phyloP scores from a whole-genome alignment of 2,329 filamentous ascomycete genomes.

The Aphanocladium album region DNA sequence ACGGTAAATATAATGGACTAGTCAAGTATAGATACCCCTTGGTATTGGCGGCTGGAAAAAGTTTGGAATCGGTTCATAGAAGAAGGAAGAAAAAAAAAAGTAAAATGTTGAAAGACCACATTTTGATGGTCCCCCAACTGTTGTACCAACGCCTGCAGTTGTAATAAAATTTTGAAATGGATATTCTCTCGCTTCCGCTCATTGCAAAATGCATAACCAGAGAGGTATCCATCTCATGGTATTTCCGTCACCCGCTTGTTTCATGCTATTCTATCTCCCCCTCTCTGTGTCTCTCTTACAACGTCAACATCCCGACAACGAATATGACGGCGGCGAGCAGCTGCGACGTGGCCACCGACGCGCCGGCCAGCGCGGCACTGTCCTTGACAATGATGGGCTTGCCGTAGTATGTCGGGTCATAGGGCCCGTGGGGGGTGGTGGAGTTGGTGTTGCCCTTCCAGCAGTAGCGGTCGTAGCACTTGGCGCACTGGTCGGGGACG shows the following conservation, averaged over 20 bases:
- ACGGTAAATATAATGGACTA: not conserved
- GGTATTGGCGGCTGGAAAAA: not conserved
- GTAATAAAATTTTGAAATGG: not conserved
- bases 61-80: not conserved
- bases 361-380: constrained; percentile 20
- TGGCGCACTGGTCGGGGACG: constrained; percentile 62
- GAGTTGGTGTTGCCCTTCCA: constrained; percentile 66
- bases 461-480: constrained; percentile 75
- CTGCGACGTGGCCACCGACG: constrained; percentile 28
- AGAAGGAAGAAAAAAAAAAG: not conserved
- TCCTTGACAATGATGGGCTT: constrained; percentile 13
- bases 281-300: not conserved
- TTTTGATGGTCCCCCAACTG: not conserved
- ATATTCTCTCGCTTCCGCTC: not conserved
- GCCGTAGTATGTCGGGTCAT: constrained; percentile 31
- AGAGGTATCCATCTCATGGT: not conserved
- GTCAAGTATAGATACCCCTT: not conserved
- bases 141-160: not conserved
- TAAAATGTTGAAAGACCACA: not conserved
- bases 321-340: constrained; percentile 21
- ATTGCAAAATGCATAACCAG: not conserved
- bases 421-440: constrained; percentile 26
- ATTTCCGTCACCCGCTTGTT: too few species aligned
- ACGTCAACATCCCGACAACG: constrained; percentile 14
- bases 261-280: not conserved